Conservation (phyloP, 1,139 yeast species). For the Candida tropicalis region DNA sequence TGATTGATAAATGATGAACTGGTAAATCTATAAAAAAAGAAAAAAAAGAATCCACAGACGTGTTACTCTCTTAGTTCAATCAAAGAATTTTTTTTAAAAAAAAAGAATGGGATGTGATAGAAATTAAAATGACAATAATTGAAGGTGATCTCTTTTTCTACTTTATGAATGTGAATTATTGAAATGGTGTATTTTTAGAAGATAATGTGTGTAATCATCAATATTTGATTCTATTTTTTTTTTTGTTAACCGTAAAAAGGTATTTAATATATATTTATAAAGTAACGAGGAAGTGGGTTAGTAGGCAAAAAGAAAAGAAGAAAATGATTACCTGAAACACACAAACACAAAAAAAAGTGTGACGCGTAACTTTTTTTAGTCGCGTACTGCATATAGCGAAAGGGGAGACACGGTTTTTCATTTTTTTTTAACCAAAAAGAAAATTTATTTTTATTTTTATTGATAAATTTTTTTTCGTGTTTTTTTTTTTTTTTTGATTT, state of each 20-base stretch:
- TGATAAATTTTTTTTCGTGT: slow-evolving; percentile 2
- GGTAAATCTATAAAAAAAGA: background rate
- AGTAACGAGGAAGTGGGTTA: background rate
- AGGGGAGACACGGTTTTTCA: slow-evolving; percentile 2
- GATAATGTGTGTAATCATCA: background rate
- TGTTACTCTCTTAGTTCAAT: background rate
- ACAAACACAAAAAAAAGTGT: background rate
- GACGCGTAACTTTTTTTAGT: background rate
- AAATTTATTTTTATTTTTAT: background rate
- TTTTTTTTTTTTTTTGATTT: no score
- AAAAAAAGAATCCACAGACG: background rate
- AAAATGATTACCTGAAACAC: slow-evolving; percentile 1
- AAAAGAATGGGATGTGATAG: background rate
- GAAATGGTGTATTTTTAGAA: background rate
- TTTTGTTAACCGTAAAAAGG: background rate
- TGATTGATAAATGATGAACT: background rate
- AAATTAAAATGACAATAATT: background rate
- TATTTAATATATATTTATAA: background rate
- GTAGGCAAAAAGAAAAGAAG: background rate
- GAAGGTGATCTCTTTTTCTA: background rate
- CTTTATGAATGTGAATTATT: background rate
- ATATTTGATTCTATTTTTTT: background rate
- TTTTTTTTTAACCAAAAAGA: background rate
- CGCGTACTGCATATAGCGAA: background rate
- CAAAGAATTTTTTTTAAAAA: background rate